phyloP scores from a whole-genome alignment of 163 green algal genomes.

The Scenedesmus sp. region DNA sequence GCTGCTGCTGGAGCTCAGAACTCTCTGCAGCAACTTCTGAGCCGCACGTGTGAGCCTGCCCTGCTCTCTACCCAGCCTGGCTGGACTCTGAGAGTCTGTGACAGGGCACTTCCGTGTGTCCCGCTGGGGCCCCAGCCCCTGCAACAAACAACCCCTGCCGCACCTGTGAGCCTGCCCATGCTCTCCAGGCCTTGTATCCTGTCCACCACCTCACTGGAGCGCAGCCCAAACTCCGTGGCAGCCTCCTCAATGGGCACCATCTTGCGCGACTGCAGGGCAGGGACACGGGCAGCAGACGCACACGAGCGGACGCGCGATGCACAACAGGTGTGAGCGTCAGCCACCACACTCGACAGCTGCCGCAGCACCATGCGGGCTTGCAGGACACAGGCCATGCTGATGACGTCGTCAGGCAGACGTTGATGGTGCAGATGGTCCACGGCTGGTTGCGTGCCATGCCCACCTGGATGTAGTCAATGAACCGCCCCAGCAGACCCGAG shows the following conservation, averaged over 20 bases:
- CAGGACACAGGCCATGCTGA: too few species aligned
- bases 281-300: constrained; percentile 20
- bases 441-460: constrained; percentile 53
- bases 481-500: constrained; percentile 72
- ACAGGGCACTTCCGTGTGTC: too few species aligned
- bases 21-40: too few species aligned
- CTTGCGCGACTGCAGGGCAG: constrained; percentile 75
- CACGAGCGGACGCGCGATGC: too few species aligned
- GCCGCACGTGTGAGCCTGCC: constrained; percentile 81
- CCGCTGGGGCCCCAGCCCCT: neutral
- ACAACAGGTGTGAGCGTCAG: neutral
- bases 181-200: constrained; percentile 86
- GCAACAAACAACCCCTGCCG: neutral
- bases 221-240: constrained; percentile 91
- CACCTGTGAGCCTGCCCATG: constrained; percentile 78
- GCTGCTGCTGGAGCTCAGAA: too few species aligned
- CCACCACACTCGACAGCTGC: neutral
- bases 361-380: too few species aligned
- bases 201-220: constrained; percentile 88
- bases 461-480: constrained; percentile 75
- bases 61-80: too few species aligned
- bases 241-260: constrained; percentile 90
- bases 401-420: too few species aligned
- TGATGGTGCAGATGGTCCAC: too few species aligned
- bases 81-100: constrained; percentile 90